Evolutionary conservation across 2,329 filamentous ascomycete genomes (phyloP).

Genomic region (Xylariales sp.): DNA sequence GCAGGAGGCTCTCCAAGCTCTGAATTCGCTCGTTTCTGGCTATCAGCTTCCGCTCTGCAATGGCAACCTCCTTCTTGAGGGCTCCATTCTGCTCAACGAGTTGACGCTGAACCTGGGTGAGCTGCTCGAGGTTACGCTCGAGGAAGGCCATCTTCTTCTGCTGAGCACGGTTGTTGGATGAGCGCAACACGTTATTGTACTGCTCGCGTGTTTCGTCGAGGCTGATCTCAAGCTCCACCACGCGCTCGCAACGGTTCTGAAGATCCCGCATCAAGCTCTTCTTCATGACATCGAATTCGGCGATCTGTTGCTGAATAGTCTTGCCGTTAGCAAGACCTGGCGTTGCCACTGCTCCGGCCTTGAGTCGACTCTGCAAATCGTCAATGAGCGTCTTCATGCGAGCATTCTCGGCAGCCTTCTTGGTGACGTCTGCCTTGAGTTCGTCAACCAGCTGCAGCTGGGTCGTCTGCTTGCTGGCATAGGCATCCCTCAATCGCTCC

Average conservation of each 20-base stretch:
- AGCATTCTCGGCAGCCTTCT: slow-evolving; percentile 77
- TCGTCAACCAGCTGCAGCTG: slow-evolving; percentile 72
- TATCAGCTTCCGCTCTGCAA: slow-evolving; percentile 94
- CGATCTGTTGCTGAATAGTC: slow-evolving; percentile 94
- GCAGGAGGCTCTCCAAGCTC: slow-evolving; percentile 83
- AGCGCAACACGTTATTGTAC: slow-evolving; percentile 96
- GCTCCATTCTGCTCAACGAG: slow-evolving; percentile 96
- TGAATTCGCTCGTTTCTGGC: slow-evolving; percentile 96
- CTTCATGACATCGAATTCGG: slow-evolving; percentile 99
- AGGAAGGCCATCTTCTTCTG: slow-evolving; percentile 99
- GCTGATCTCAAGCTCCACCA: slow-evolving; percentile 96
- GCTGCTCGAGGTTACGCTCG: slow-evolving; percentile 94
- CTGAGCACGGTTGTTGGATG: slow-evolving; percentile 95
- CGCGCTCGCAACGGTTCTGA: slow-evolving; percentile 95
- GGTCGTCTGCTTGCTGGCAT: slow-evolving; percentile 68
- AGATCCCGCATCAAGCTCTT: slow-evolving; percentile 98
- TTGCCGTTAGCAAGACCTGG: slow-evolving; percentile 73
- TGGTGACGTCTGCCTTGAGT: slow-evolving; percentile 68
- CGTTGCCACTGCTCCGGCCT: slow-evolving; percentile 50
- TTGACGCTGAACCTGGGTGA: slow-evolving; percentile 95
- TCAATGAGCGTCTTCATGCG: slow-evolving; percentile 78
- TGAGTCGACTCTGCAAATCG: slow-evolving; percentile 70
- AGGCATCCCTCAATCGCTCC: slow-evolving; percentile 69
- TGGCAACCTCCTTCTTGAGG: slow-evolving; percentile 98
- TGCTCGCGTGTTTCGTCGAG: slow-evolving; percentile 96